These are phyloP conservation scores for Scedosporium dehoogii DNA, from an alignment of 2,329 filamentous ascomycete species.

Conservation along the genomic window DNA sequence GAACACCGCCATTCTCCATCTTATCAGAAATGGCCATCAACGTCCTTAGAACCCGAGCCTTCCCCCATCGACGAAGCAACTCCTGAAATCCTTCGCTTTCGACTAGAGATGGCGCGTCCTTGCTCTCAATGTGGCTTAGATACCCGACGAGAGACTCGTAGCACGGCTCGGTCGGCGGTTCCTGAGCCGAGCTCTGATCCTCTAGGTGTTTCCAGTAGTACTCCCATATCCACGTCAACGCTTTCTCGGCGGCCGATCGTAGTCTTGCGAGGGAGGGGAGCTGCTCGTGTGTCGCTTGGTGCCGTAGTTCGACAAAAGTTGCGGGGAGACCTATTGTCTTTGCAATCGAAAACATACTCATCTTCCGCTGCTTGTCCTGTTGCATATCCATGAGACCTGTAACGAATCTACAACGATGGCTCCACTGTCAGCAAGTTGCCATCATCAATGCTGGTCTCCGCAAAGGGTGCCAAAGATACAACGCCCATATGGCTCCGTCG, in stretches of 20 bases:
- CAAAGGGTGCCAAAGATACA: too few species aligned
- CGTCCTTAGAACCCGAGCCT: constrained; percentile 23
- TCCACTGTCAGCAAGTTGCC: too few species aligned
- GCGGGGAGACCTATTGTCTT: constrained; percentile 60
- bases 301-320: constrained; percentile 79
- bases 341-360: constrained; percentile 64
- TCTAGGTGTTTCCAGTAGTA: constrained; percentile 66
- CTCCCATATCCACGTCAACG: constrained; percentile 77
- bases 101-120: constrained; percentile 17
- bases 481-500: too few species aligned
- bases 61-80: constrained; percentile 25
- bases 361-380: constrained; percentile 56
- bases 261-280: constrained; percentile 67
- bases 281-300: constrained; percentile 85
- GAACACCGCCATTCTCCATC: constrained; percentile 30
- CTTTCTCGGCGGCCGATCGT: constrained; percentile 57
- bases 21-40: constrained; percentile 28
- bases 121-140: constrained; percentile 3
- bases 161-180: constrained; percentile 4
- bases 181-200: constrained; percentile 4
- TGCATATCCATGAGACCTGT: constrained; percentile 70
- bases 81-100: constrained; percentile 15
- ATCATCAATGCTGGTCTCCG: too few species aligned
- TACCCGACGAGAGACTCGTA: neutral
- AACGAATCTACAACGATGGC: constrained; percentile 49